Evolutionary conservation across 2,329 filamentous ascomycete species (phyloP).

Genomic region (Penicillium rolfsii): DNA sequence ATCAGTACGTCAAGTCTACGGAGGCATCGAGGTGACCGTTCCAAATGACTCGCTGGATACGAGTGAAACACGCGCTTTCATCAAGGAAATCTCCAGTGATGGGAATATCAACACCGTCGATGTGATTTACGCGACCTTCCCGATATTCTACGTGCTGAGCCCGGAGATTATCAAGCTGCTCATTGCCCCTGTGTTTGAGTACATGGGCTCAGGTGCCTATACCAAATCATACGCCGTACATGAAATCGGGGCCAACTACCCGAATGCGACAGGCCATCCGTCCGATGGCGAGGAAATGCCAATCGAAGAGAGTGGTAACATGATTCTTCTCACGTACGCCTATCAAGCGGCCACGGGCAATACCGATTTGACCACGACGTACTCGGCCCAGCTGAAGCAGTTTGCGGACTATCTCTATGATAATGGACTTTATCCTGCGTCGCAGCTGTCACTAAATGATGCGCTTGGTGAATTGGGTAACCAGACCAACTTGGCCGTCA

Average conservation of each 20-base stretch:
- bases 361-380: conserved; percentile 34
- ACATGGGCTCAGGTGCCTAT: conserved; percentile 41
- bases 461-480: conserved; percentile 42
- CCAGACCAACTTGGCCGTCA: conserved; percentile 49
- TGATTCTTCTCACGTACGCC: conserved; percentile 40
- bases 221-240: conserved; percentile 40
- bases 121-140: conserved; percentile 46
- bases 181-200: conserved; percentile 46
- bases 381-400: conserved; percentile 36
- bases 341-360: conserved; percentile 43
- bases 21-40: conserved; percentile 43
- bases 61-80: conserved; percentile 35
- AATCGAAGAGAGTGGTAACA: conserved; percentile 44
- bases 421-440: conserved; percentile 39
- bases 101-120: conserved; percentile 48
- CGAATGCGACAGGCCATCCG: conserved; percentile 43
- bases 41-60: conserved; percentile 37
- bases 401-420: conserved; percentile 44
- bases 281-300: conserved; percentile 42
- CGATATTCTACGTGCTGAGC: conserved; percentile 45
- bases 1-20: conserved; percentile 46
- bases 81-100: conserved; percentile 48
- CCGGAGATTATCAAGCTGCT: conserved; percentile 46
- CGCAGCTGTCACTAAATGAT: conserved; percentile 46
- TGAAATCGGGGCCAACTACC: conserved; percentile 42